Base-by-base conservation (phyloP, 306 rosid genomes). In the Medicago truncatula region DNA sequence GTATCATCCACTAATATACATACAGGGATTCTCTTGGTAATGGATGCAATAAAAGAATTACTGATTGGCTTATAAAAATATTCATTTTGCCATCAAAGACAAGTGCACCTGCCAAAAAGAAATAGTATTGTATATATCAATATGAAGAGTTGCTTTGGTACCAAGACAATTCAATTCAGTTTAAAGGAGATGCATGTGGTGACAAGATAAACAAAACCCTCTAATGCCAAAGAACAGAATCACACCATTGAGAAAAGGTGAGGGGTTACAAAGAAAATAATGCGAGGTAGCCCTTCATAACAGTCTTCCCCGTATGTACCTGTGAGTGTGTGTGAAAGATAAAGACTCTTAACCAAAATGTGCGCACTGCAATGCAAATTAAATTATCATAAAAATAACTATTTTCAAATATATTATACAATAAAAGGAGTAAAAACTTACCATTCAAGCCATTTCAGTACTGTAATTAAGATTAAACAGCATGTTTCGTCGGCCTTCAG, bases 391-490 rank as follows among this genome's bases (percentile, higher is more conserved):
- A 13, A 69, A 56, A 66, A 12, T 41, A 62, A 8, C 31, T 58
- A 16, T 1, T 28, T 12, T 54, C 69, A 66, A 16, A 71, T 16
- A 12, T 21, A n/a, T 12, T 12, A n/a, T 16, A 40, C 34, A 1
- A 4, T 5, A 67, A 28, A 31, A 11, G 2, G 66, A 16, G 28
- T 70, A 16, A 74, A 71, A 58, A 80, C 73, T 84, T 76, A 89
- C 96, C 89, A 73, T 77, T 83, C 82, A 78, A 73, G 86, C 86
- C 70, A 74, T 90, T 15, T 69, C 76, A 43, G 63, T 70, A 86
- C 87, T 86, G 80, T 86, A 90, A 21, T 82, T 36, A 75, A 95
- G 91, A 78, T 80, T 86, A 66, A 95, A 92, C 70, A 96, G 85
- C 5, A 79, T 84, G 75, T 83, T 79, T 83, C 83, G 86, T 68